Evolutionary conservation across 2,329 filamentous ascomycete species (phyloP).

Genomic region (Massarina eburnea): DNA sequence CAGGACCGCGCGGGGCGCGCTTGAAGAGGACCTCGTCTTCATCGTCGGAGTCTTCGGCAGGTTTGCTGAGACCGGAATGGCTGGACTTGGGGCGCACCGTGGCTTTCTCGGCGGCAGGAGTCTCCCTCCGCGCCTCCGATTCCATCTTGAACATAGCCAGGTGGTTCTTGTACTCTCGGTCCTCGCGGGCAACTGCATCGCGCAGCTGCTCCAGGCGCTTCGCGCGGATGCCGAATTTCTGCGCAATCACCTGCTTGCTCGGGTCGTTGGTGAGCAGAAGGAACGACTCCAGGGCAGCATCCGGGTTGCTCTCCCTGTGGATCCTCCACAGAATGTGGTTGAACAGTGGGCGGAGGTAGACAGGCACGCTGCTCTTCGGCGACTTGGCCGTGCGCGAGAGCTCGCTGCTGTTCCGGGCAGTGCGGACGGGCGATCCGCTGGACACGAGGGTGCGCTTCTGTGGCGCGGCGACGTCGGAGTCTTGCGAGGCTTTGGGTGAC

Average conservation of each 20-base stretch:
- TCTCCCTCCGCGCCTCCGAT: slow-evolving; percentile 23
- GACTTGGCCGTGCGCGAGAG: slow-evolving; percentile 23
- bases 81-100: slow-evolving; percentile 32
- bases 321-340: slow-evolving; percentile 56
- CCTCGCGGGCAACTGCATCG: slow-evolving; percentile 52
- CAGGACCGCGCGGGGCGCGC: slow-evolving; percentile 39
- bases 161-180: slow-evolving; percentile 50
- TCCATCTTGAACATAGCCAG: slow-evolving; percentile 42
- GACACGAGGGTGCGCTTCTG: slow-evolving; percentile 21
- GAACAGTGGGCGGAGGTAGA: slow-evolving; percentile 50
- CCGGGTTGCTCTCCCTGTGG: slow-evolving; percentile 51
- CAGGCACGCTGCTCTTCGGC: slow-evolving; percentile 39
- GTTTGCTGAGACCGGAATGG: slow-evolving; percentile 19
- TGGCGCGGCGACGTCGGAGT: slow-evolving; percentile 25
- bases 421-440: slow-evolving; percentile 17
- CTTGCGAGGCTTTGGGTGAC: slow-evolving; percentile 39
- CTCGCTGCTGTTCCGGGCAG: slow-evolving; percentile 33
- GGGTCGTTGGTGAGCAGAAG: slow-evolving; percentile 56
- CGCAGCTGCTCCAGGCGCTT: slow-evolving; percentile 54
- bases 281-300: slow-evolving; percentile 52
- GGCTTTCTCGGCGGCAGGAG: slow-evolving; percentile 18
- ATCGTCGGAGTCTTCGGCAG: slow-evolving; percentile 33
- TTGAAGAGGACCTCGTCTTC: slow-evolving; percentile 44
- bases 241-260: slow-evolving; percentile 48
- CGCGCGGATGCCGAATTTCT: slow-evolving; percentile 53